A percentile compares a stretch with the other conserved stretches of the same genome.
phyloP scores from a whole-genome alignment of 371 early-diverging fungal genomes.

The Lichtheimia ramosa region DNA sequence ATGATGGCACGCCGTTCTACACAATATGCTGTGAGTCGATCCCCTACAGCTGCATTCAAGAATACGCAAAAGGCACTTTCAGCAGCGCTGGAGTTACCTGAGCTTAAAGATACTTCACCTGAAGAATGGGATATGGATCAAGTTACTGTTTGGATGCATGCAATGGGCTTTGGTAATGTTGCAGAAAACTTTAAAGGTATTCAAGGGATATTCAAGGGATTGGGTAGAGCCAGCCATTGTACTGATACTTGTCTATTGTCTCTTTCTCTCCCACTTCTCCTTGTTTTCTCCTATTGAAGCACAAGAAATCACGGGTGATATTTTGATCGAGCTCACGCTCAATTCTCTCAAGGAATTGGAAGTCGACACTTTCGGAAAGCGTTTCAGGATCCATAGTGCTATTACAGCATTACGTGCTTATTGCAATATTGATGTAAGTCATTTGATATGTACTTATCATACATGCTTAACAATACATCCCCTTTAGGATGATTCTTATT shows the following conservation, averaged over 20 bases:
- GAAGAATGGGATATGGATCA: slow-evolving; percentile 34
- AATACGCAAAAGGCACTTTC: slow-evolving; percentile 8
- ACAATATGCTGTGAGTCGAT: slow-evolving; percentile 2
- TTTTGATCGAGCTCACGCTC: slow-evolving; percentile 54
- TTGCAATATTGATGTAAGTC: slow-evolving; percentile 8
- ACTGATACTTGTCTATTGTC: too few species aligned
- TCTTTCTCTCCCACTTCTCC: too few species aligned
- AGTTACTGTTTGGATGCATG: slow-evolving; percentile 28
- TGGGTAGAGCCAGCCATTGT: not conserved
- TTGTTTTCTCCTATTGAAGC: slow-evolving; percentile 24
- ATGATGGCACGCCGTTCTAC: too few species aligned
- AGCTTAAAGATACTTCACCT: slow-evolving; percentile 11
- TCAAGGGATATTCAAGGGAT: not conserved
- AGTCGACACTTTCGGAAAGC: slow-evolving; percentile 59
- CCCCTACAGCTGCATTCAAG: slow-evolving; percentile 3
- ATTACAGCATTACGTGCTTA: slow-evolving; percentile 40
- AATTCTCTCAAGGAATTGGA: slow-evolving; percentile 61
- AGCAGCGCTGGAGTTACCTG: slow-evolving; percentile 13
- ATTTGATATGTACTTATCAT: not conserved
- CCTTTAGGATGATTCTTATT: too few species aligned
- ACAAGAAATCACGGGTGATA: slow-evolving; percentile 63
- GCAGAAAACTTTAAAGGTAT: slow-evolving; percentile 54
- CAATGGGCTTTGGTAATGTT: slow-evolving; percentile 50
- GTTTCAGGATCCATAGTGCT: slow-evolving; percentile 60
- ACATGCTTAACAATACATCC: not conserved